Evolutionary conservation across 2,329 filamentous ascomycete species (phyloP).

Genomic region (Juglanconis oblonga): DNA sequence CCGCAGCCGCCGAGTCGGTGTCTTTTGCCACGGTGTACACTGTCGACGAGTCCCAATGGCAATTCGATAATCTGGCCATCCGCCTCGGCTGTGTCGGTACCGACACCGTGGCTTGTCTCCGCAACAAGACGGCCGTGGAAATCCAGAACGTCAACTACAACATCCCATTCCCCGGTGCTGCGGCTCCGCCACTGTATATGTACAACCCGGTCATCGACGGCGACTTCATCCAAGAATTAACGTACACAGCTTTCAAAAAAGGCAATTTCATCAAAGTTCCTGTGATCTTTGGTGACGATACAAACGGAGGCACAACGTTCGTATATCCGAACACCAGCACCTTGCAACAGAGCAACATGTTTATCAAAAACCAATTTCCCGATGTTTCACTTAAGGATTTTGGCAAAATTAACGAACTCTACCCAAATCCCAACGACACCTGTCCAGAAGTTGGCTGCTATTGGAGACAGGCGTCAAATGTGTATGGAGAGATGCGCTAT

Average conservation of each 20-base stretch:
- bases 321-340: conserved; percentile 47
- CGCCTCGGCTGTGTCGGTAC: conserved; percentile 38
- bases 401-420: conserved; percentile 48
- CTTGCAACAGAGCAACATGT: conserved; percentile 47
- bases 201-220: conserved; percentile 55
- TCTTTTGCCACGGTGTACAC: conserved; percentile 50
- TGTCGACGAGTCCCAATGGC: conserved; percentile 45
- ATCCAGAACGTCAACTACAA: conserved; percentile 42
- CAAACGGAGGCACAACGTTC: conserved; percentile 65
- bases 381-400: conserved; percentile 50
- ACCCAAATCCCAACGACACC: conserved; percentile 46
- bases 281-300: conserved; percentile 44
- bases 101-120: conserved; percentile 44
- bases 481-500: conserved; percentile 64
- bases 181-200: conserved; percentile 43
- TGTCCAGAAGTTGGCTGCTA: conserved; percentile 50
- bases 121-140: conserved; percentile 36
- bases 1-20: conserved; percentile 47
- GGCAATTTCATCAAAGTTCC: conserved; percentile 15
- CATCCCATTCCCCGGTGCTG: conserved; percentile 35
- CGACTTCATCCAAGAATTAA: conserved; percentile 46
- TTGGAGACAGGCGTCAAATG: conserved; percentile 57
- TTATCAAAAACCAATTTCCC: conserved; percentile 58
- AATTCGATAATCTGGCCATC: conserved; percentile 47
- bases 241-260: conserved; percentile 43